A percentile compares a stretch with the other conserved stretches of the same genome.
These are phyloP conservation scores for Auricularia sp. DNA, from an alignment of 768 basidiomycete species.

Conservation along the genomic window DNA sequence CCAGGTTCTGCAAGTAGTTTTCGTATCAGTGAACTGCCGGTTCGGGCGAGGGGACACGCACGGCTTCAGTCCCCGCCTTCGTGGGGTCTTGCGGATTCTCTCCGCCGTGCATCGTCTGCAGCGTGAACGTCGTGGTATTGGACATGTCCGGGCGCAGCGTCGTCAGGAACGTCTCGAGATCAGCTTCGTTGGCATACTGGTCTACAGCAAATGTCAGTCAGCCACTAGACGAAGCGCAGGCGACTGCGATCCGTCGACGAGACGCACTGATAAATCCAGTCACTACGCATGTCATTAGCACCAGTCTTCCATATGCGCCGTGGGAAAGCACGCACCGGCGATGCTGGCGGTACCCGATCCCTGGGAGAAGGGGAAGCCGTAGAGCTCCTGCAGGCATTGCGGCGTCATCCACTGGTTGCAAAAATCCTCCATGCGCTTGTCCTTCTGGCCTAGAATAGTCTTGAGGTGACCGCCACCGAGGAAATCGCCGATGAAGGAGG, in stretches of 20 bases:
- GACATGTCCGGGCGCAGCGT: constrained; percentile 14
- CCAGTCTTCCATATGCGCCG: background rate
- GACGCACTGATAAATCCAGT: background rate
- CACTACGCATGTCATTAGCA: background rate
- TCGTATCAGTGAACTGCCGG: background rate
- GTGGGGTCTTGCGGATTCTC: constrained; percentile 25
- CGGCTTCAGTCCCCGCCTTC: constrained; percentile 18
- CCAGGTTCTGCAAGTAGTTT: constrained; percentile 20
- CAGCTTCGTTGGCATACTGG: constrained; percentile 21
- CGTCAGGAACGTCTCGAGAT: constrained; percentile 9
- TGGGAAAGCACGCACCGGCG: background rate
- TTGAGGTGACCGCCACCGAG: constrained; percentile 14
- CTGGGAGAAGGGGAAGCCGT: background rate
- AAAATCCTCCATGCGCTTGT: background rate
- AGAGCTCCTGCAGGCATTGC: background rate
- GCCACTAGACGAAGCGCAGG: background rate
- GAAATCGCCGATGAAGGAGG: constrained; percentile 11
- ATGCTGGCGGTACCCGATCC: background rate
- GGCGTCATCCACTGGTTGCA: constrained; percentile 1
- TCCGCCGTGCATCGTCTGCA: constrained; percentile 13
- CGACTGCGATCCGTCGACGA: background rate
- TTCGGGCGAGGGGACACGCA: constrained; percentile 10
- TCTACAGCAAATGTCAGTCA: constrained; percentile 1
- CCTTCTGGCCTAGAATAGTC: constrained; percentile 29
- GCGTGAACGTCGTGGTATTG: constrained; percentile 12